Evolutionary conservation across 2,329 filamentous ascomycete genomes (phyloP), one percentile per base, ranked within the genome.

Genomic region (Fusarium chuoi): DNA sequence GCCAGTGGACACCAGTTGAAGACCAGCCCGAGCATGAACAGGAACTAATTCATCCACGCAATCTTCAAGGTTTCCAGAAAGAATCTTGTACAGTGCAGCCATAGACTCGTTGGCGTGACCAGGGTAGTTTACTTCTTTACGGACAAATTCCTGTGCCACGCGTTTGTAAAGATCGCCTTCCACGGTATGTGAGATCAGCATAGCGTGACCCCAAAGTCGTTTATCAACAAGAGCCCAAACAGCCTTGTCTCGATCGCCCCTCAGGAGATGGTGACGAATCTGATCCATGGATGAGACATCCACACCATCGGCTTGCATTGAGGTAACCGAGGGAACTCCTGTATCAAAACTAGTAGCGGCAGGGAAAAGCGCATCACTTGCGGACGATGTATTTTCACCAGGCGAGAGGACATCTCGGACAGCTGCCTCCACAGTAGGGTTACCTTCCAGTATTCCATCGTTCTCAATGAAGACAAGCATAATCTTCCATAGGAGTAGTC

Each of bases 31-130:
- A 24, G 96, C 96, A 74, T 97, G 97, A 6, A 93, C 92, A 10
- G 96, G 95, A 3, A 99, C 96, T 62, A 99, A 91, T 82, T 98
- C 95, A 81, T 99, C 96, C 22, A 98, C 92, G 74, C 95, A 97
- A 77, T 99, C 96, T 74, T 98, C 95, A 65, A 93, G 90, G 79
- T 98, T 99, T 1, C 96, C 96, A 30, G 95, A 96, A 69, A 99
- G 92, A 2, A 98, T 91, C 79, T 97, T 94, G 81, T 99, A 99
- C 7, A 99, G 84, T 0, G 96, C 94, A 36, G 96, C 95, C 51
- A 99, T 87, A 5, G 96, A 94, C 81, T 98, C 93, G 60, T 95
- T 95, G 76, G 93, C 94, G 61, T 92, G 90, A 5, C 93, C 91
- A 7, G 92, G 86, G 59, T 92, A 92, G 80, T 96, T 97, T 62